Conservation (phyloP, 176 grass and related monocot genomes). For the Carex pumila region DNA sequence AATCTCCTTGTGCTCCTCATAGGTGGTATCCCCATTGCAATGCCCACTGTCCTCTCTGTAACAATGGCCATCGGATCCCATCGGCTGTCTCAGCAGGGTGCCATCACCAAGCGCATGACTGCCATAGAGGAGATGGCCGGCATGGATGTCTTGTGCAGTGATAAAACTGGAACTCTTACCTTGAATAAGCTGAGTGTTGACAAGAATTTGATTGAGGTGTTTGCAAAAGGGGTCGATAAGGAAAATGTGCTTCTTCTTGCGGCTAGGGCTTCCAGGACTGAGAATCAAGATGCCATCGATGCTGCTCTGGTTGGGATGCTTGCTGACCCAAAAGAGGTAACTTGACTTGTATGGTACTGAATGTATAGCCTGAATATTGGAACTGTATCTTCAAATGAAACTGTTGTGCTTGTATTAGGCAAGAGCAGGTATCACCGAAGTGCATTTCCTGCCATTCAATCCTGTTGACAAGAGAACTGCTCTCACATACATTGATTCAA, state of each 20-base stretch:
- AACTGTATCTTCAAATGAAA: background rate
- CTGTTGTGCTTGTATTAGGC: constrained; percentile 36
- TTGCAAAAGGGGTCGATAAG: constrained; percentile 28
- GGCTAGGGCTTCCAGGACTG: constrained; percentile 63
- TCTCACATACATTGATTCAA: constrained; percentile 50
- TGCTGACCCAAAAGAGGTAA: constrained; percentile 60
- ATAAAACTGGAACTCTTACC: constrained; percentile 94
- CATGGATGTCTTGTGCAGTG: constrained; percentile 92
- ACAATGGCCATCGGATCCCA: constrained; percentile 97
- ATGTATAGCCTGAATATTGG: background rate
- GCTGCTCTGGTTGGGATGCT: constrained; percentile 89
- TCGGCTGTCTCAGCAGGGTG: constrained; percentile 54
- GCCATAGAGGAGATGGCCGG: constrained; percentile 94
- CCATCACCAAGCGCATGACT: constrained; percentile 97
- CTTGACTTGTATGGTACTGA: background rate
- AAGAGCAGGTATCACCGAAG: constrained; percentile 58
- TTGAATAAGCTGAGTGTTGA: constrained; percentile 85
- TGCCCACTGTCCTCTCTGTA: constrained; percentile 88
- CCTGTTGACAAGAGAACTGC: constrained; percentile 97
- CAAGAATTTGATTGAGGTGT: constrained; percentile 59
- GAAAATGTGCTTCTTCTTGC: constrained; percentile 43
- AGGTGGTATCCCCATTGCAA: constrained; percentile 92
- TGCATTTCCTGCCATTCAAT: constrained; percentile 94
- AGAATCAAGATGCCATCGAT: constrained; percentile 99
- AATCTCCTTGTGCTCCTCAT: constrained; percentile 94